Conservation (phyloP, 495 filamentous ascomycete genomes). For the Talaromyces ruber region DNA sequence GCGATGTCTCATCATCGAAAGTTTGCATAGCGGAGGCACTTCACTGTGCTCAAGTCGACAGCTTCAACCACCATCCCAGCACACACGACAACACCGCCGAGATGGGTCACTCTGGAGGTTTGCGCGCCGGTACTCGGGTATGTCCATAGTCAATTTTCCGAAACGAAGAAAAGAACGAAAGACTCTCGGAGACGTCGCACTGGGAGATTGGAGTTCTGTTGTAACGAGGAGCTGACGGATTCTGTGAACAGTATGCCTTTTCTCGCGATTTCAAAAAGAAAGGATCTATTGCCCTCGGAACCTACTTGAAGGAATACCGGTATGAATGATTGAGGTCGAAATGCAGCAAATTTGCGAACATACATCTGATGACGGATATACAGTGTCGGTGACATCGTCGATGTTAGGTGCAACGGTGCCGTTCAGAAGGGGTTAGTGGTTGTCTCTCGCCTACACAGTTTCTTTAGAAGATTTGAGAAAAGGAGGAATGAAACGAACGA, state of each 20-base stretch:
- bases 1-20: constrained; percentile 10
- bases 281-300: constrained; percentile 81
- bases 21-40: constrained; percentile 18
- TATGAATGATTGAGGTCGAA: constrained; percentile 30
- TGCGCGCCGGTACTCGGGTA: constrained; percentile 86
- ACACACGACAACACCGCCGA: constrained; percentile 40
- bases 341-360: constrained; percentile 7
- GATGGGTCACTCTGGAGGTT: constrained; percentile 97
- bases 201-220: neutral
- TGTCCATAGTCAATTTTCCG: constrained; percentile 17
- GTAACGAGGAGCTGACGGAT: constrained; percentile 19
- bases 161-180: neutral
- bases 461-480: neutral
- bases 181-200: too few species aligned
- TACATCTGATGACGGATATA: constrained; percentile 19
- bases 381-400: constrained; percentile 95
- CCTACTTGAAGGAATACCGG: constrained; percentile 88
- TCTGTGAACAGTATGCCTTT: constrained; percentile 67
- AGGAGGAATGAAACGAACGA: neutral
- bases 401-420: constrained; percentile 93
- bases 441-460: constrained; percentile 6
- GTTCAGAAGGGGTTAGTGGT: constrained; percentile 89
- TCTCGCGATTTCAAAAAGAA: constrained; percentile 86
- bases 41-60: constrained; percentile 28
- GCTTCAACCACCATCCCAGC: constrained; percentile 27